These are phyloP conservation scores for Quillaja saponaria DNA, from an alignment of 306 rosid species.

Conservation along the genomic window DNA sequence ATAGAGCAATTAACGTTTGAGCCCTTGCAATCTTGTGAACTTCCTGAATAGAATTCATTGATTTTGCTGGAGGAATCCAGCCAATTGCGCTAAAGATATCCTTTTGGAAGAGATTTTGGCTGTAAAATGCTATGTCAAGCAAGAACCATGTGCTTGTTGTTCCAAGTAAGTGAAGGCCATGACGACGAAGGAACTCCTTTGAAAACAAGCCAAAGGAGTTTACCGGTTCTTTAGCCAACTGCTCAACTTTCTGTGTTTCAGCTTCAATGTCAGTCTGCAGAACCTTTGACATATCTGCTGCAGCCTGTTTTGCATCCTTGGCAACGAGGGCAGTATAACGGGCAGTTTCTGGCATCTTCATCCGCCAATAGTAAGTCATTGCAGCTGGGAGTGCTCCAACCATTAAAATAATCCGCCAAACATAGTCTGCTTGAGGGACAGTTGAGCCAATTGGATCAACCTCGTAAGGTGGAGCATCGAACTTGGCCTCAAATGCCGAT, in stretches of 20 bases:
- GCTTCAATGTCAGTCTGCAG: conserved; percentile 54
- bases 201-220: conserved; percentile 52
- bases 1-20: conserved; percentile 72
- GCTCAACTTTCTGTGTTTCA: conserved; percentile 26
- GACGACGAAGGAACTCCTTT: conserved; percentile 51
- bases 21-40: conserved; percentile 62
- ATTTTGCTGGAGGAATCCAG: conserved; percentile 65
- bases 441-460: conserved; percentile 47
- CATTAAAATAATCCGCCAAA: conserved; percentile 69
- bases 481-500: conserved; percentile 39
- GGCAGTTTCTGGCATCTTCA: conserved; percentile 84
- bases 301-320: conserved; percentile 56
- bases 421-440: conserved; percentile 62
- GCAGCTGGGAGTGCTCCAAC: conserved; percentile 72
- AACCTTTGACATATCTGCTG: conserved; percentile 72
- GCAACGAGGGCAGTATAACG: conserved; percentile 76
- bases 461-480: conserved; percentile 45
- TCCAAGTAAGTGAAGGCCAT: conserved; percentile 70
- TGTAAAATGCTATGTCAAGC: conserved; percentile 72
- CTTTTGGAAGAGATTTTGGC: conserved; percentile 73
- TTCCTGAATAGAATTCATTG: conserved; percentile 72
- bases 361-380: conserved; percentile 61
- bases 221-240: not conserved
- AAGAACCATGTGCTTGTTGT: conserved; percentile 73
- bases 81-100: conserved; percentile 74